phyloP scores from a whole-genome alignment of 169 alveolate genomes.

The Cryptosporidium felis region DNA sequence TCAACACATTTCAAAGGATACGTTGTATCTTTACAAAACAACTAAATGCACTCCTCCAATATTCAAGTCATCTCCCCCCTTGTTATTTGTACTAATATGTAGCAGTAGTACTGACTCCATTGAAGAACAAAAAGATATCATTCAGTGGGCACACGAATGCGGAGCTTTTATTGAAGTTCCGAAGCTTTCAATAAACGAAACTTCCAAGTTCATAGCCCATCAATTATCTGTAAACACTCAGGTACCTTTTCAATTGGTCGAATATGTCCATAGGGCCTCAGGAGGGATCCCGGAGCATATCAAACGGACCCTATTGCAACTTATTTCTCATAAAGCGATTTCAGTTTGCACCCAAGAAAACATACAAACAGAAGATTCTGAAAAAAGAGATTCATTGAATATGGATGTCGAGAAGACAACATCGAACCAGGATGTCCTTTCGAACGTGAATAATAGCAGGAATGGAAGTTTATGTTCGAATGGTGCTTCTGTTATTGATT shows the following conservation, averaged over 20 bases:
- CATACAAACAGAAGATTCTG: background rate
- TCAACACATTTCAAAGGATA: conserved; percentile 75
- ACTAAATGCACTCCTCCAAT: conserved; percentile 77
- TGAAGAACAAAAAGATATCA: conserved; percentile 78
- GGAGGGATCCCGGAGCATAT: conserved; percentile 78
- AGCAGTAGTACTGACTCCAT: conserved; percentile 78
- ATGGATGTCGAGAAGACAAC: background rate
- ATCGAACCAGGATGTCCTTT: background rate
- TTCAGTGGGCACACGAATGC: conserved; percentile 79
- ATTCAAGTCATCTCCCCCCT: conserved; percentile 77
- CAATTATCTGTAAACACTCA: conserved; percentile 70
- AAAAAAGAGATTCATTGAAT: background rate
- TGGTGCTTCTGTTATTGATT: background rate
- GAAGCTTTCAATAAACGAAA: conserved; percentile 73
- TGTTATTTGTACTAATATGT: conserved; percentile 78
- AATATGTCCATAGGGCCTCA: conserved; percentile 79
- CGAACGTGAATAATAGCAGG: background rate
- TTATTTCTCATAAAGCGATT: conserved; percentile 71
- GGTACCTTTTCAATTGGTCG: conserved; percentile 73
- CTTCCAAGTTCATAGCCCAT: conserved; percentile 75
- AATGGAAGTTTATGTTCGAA: conserved; percentile 12
- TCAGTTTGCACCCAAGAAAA: conserved; percentile 13
- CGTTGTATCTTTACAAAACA: conserved; percentile 73
- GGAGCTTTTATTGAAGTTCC: conserved; percentile 77
- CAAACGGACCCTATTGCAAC: conserved; percentile 72